A percentile compares a stretch with the other conserved stretches of the same genome.
Evolutionary conservation across 1,139 yeast genomes (phyloP).

Genomic region (Hansenula anomala): DNA sequence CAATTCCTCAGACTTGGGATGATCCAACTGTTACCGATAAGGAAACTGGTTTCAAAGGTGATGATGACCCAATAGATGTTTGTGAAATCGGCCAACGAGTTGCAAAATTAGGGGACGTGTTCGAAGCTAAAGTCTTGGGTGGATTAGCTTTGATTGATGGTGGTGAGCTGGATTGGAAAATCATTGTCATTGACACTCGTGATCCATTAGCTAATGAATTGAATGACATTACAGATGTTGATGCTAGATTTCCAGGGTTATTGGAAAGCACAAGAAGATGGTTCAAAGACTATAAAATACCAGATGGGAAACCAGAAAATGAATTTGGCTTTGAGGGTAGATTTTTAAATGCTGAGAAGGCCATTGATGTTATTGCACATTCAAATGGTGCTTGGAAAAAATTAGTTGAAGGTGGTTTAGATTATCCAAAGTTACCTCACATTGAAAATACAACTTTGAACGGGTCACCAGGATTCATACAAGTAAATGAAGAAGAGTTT

Average conservation of each 20-base stretch:
- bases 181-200: slow-evolving; percentile 74
- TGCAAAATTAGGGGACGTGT: slow-evolving; percentile 55
- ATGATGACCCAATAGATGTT: slow-evolving; percentile 94
- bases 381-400: slow-evolving; percentile 78
- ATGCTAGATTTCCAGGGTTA: slow-evolving; percentile 76
- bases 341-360: slow-evolving; percentile 65
- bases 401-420: slow-evolving; percentile 51
- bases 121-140: slow-evolving; percentile 88
- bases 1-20: slow-evolving; percentile 99
- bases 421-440: slow-evolving; percentile 32
- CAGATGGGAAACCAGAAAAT: slow-evolving; percentile 89
- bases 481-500: slow-evolving; percentile 18
- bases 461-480: slow-evolving; percentile 26
- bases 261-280: slow-evolving; percentile 82
- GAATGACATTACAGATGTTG: slow-evolving; percentile 80
- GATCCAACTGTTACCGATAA: slow-evolving; percentile 45
- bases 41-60: slow-evolving; percentile 65
- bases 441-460: slow-evolving; percentile 34
- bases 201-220: slow-evolving; percentile 78
- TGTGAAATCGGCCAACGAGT: slow-evolving; percentile 83
- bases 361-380: slow-evolving; percentile 66
- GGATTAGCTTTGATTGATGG: slow-evolving; percentile 93
- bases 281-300: slow-evolving; percentile 94
- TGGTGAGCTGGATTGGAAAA: slow-evolving; percentile 98
- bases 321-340: slow-evolving; percentile 83